phyloP scores from a whole-genome alignment of 441 rosid genomes.

The Corymbia calophylla region DNA sequence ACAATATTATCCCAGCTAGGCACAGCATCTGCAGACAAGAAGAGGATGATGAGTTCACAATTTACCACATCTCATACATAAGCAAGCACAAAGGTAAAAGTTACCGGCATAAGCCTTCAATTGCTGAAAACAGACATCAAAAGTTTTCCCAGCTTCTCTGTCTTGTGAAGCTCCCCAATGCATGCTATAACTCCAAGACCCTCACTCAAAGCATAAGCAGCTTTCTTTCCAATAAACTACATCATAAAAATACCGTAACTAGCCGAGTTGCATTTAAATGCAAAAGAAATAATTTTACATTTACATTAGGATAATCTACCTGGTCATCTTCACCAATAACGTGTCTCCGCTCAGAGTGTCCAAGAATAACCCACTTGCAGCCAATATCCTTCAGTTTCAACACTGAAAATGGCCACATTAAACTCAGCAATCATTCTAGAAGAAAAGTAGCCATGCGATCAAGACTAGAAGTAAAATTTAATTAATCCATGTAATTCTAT shows the following conservation, averaged over 20 bases:
- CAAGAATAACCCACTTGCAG: conserved; percentile 96
- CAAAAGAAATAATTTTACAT: background rate
- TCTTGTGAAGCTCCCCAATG: conserved; percentile 80
- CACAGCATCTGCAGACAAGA: conserved; percentile 49
- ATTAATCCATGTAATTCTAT: background rate
- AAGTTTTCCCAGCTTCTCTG: conserved; percentile 91
- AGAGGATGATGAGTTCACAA: background rate
- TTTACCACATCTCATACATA: background rate
- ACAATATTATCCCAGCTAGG: conserved; percentile 92
- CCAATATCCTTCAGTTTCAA: conserved; percentile 88
- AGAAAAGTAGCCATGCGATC: background rate
- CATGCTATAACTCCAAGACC: conserved; percentile 92
- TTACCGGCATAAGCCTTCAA: conserved; percentile 83
- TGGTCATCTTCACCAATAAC: conserved; percentile 83
- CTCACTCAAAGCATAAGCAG: conserved; percentile 77
- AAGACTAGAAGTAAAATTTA: background rate
- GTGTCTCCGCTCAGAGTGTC: conserved; percentile 95
- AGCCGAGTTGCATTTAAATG: background rate
- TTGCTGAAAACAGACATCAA: conserved; percentile 87
- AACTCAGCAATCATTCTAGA: background rate
- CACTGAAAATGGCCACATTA: conserved; percentile 30
- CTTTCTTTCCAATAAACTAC: conserved; percentile 95
- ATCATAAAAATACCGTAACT: background rate
- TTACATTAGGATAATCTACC: conserved; percentile 22
- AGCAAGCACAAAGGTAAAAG: conserved; percentile 1